phyloP scores from a whole-genome alignment of 305 asterid species.

The Andrographis paniculata region DNA sequence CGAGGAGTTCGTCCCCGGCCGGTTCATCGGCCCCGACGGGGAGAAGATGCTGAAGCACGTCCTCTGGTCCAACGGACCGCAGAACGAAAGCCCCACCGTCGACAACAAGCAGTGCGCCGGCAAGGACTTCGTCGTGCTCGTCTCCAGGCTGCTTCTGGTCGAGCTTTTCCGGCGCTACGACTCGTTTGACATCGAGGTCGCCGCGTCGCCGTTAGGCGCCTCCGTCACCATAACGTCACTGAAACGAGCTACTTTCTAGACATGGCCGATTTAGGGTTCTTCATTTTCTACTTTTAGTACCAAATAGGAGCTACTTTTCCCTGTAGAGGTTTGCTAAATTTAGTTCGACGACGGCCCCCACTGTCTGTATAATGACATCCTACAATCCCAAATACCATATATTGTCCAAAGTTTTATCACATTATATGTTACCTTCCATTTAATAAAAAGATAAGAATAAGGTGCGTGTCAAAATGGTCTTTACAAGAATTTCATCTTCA shows the following conservation, averaged over 20 bases:
- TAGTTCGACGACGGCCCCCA: too few relatives aligned
- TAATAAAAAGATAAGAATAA: too few relatives aligned
- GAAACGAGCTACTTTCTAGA: slow-evolving; percentile 45
- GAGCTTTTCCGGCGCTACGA: slow-evolving; percentile 74
- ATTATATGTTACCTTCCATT: too few relatives aligned
- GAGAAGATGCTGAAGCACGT: slow-evolving; percentile 58
- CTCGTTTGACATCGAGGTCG: slow-evolving; percentile 63
- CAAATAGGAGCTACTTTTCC: too few relatives aligned
- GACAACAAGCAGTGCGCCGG: slow-evolving; percentile 86
- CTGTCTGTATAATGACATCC: too few relatives aligned
- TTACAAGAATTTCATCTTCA: too few relatives aligned
- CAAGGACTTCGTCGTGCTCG: slow-evolving; percentile 73
- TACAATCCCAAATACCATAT: too few relatives aligned
- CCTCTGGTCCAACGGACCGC: slow-evolving; percentile 82
- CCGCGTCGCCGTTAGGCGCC: slow-evolving; percentile 55
- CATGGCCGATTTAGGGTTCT: neutral
- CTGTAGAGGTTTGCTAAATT: too few relatives aligned
- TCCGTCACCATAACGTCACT: slow-evolving; percentile 58
- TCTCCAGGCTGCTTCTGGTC: slow-evolving; percentile 56
- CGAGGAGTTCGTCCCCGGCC: slow-evolving; percentile 59
- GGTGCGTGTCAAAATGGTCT: too few relatives aligned
- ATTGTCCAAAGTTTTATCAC: too few relatives aligned
- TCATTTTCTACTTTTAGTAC: too few relatives aligned
- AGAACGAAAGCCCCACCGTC: slow-evolving; percentile 38
- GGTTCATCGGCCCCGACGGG: slow-evolving; percentile 63